These are phyloP conservation scores for Torulaspora quercuum DNA, from an alignment of 805 yeast species.

Conservation along the genomic window DNA sequence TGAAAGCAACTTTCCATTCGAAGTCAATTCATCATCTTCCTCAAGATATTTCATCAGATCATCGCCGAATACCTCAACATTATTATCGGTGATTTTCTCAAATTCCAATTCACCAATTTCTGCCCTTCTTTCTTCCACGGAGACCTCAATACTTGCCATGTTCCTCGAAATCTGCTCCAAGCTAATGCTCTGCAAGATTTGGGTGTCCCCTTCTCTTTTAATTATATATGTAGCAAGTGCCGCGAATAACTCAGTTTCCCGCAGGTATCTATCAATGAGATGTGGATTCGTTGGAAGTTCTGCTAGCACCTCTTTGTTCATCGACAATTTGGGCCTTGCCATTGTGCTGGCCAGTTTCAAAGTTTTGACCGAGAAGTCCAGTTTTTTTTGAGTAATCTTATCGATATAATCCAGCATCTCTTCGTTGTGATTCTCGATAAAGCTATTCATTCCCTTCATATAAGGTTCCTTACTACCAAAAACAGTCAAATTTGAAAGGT, in stretches of 20 bases:
- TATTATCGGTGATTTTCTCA: slow-evolving; percentile 33
- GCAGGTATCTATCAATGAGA: slow-evolving; percentile 60
- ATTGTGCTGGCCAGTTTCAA: slow-evolving; percentile 55
- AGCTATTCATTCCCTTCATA: slow-evolving; percentile 63
- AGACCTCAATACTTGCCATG: slow-evolving; percentile 8
- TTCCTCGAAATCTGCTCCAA: slow-evolving; percentile 17
- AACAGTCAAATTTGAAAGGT: slow-evolving; percentile 68
- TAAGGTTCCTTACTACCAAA: slow-evolving; percentile 86
- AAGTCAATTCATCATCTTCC: slow-evolving; percentile 15
- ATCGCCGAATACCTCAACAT: slow-evolving; percentile 32
- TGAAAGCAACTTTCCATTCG: slow-evolving; percentile 3
- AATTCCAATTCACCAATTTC: slow-evolving; percentile 35
- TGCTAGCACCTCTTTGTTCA: slow-evolving; percentile 48
- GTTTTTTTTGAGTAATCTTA: slow-evolving; percentile 63
- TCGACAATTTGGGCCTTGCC: slow-evolving; percentile 51
- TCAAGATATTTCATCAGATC: slow-evolving; percentile 27
- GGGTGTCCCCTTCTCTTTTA: slow-evolving; percentile 18
- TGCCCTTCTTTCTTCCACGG: slow-evolving; percentile 9
- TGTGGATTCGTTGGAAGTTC: slow-evolving; percentile 69
- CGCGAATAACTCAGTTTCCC: slow-evolving; percentile 56
- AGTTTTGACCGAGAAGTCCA: slow-evolving; percentile 59
- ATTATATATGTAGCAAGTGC: slow-evolving; percentile 35
- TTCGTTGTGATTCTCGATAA: slow-evolving; percentile 52
- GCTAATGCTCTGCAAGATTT: slow-evolving; percentile 10
- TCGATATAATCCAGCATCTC: slow-evolving; percentile 70